Evolutionary conservation across 345 rosid genomes (phyloP).

Genomic region (Citrus inodora): DNA sequence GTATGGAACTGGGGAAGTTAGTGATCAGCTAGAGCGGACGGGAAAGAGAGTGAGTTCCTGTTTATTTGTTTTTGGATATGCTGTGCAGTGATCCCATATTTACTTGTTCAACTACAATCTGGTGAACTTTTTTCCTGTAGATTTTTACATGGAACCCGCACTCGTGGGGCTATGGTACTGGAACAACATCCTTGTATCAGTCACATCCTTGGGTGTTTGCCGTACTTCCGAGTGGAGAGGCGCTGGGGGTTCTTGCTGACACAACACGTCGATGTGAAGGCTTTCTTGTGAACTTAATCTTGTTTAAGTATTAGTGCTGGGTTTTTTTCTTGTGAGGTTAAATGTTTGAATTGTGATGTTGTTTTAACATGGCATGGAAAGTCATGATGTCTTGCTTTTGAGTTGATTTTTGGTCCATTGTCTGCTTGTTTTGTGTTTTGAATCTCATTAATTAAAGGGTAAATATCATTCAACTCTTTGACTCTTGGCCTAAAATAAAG

Average conservation of each 20-base stretch:
- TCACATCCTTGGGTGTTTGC: slow-evolving; percentile 95
- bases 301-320: background rate
- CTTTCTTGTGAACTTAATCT: slow-evolving; percentile 8
- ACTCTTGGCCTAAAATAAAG: background rate
- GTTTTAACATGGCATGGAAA: too few relatives aligned
- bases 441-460: background rate
- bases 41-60: slow-evolving; percentile 68
- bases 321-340: background rate
- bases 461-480: background rate
- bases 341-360: background rate
- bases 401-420: background rate
- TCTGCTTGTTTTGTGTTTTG: background rate
- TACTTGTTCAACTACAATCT: too few relatives aligned
- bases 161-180: slow-evolving; percentile 85
- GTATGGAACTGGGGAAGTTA: slow-evolving; percentile 95
- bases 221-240: slow-evolving; percentile 81
- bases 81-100: too few relatives aligned
- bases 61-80: background rate
- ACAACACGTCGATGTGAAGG: slow-evolving; percentile 77
- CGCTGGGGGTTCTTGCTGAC: slow-evolving; percentile 89
- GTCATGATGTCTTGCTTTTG: background rate
- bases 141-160: slow-evolving; percentile 87
- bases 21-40: slow-evolving; percentile 89
- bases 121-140: slow-evolving; percentile 33
- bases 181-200: slow-evolving; percentile 86